phyloP scores from a whole-genome alignment of 1,284 basidiomycete species.

The Tranzscheliella williamsii region DNA sequence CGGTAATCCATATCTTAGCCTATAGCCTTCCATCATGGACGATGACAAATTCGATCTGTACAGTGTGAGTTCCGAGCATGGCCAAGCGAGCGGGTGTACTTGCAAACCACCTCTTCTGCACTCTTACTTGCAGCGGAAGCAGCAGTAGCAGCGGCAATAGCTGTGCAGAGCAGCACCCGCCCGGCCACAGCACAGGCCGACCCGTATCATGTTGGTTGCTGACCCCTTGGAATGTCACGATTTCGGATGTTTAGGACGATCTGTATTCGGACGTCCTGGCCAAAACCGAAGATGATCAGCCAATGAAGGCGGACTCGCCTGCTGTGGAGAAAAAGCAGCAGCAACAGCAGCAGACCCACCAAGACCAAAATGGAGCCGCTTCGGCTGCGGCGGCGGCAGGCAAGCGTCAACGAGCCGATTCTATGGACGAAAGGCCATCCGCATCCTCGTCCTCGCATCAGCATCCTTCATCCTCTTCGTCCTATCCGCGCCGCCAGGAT shows the following conservation, averaged over 20 bases:
- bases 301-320: conserved; percentile 10
- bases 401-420: conserved; percentile 28
- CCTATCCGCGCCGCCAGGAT: conserved; percentile 20
- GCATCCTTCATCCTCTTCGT: conserved; percentile 5
- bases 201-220: no score
- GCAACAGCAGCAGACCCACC: no score
- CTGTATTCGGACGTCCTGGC: conserved; percentile 42
- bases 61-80: conserved; percentile 42
- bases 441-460: conserved; percentile 1
- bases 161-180: no score
- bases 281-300: conserved; percentile 16
- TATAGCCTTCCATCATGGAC: conserved; percentile 24
- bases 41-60: conserved; percentile 51
- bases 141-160: no score
- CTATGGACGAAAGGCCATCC: conserved; percentile 15
- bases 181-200: no score
- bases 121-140: no score
- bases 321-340: no score
- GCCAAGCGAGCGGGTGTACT: no score
- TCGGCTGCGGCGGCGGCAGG: neutral
- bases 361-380: conserved; percentile 1
- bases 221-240: no score
- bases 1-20: no score
- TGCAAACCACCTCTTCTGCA: no score
- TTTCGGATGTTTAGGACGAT: no score